A percentile compares a stretch with the other conserved stretches of the same genome.
Conservation (phyloP, 2,329 filamentous ascomycete species). For the Salinomyces thailandicus region DNA sequence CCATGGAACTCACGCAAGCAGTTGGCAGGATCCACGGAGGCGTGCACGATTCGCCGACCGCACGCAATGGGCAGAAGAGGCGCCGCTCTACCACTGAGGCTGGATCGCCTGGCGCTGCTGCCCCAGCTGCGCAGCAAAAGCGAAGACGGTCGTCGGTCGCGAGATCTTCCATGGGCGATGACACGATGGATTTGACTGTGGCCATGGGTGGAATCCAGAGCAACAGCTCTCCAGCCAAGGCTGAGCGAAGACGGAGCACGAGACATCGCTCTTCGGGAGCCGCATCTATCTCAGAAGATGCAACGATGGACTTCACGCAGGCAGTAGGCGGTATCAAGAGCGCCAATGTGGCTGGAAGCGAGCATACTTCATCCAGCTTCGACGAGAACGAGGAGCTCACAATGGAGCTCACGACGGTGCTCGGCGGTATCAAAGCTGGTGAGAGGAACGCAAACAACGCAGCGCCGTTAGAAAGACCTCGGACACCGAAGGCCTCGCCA, state of each 20-base stretch:
- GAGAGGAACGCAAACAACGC: constrained; percentile 14
- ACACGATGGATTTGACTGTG: constrained; percentile 32
- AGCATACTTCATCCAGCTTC: constrained; percentile 16
- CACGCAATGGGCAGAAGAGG: constrained; percentile 33
- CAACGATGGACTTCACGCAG: constrained; percentile 48
- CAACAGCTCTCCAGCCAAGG: constrained; percentile 15
- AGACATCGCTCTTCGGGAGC: constrained; percentile 27
- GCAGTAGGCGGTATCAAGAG: constrained; percentile 37
- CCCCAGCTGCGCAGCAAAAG: constrained; percentile 20
- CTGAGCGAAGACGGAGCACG: constrained; percentile 21
- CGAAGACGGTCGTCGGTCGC: constrained; percentile 28
- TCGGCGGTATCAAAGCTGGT: constrained; percentile 33
- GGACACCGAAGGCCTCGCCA: constrained; percentile 26
- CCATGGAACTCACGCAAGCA: constrained; percentile 47
- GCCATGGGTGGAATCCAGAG: constrained; percentile 27
- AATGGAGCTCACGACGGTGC: constrained; percentile 43
- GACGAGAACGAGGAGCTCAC: constrained; percentile 39
- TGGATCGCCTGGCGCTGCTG: constrained; percentile 22
- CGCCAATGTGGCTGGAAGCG: constrained; percentile 1
- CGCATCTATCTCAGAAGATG: constrained; percentile 32
- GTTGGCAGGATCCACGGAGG: constrained; percentile 40
- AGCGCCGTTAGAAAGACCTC: constrained; percentile 9
- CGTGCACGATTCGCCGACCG: constrained; percentile 17
- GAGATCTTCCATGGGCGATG: constrained; percentile 30
- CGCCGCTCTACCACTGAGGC: constrained; percentile 29